These are phyloP conservation scores for Diplodia seriata DNA, from an alignment of 2,329 filamentous ascomycete genomes.

Conservation along the genomic window DNA sequence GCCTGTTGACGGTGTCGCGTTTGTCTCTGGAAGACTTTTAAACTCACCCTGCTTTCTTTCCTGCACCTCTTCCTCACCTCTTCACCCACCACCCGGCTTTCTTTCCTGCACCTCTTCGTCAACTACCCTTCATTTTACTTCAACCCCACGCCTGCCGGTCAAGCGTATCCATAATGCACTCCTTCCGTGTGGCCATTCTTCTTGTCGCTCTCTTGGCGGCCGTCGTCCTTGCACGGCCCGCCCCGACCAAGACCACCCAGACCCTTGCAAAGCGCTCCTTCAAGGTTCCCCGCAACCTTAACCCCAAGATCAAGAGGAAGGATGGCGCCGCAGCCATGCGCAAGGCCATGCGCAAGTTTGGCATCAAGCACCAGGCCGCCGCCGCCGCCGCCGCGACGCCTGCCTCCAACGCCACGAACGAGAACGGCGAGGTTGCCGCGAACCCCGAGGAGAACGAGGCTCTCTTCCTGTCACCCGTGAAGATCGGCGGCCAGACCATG, in stretches of 20 bases:
- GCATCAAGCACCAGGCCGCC: conserved; percentile 50
- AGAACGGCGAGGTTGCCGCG: conserved; percentile 65
- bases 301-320: conserved; percentile 56
- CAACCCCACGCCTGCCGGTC: conserved; percentile 27
- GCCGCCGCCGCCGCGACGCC: conserved; percentile 47
- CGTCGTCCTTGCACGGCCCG: conserved; percentile 56
- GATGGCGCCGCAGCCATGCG: conserved; percentile 68
- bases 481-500: conserved; percentile 72
- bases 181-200: conserved; percentile 46
- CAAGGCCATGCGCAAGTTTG: conserved; percentile 73
- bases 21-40: conserved; percentile 30
- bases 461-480: conserved; percentile 73
- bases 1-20: conserved; percentile 9
- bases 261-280: conserved; percentile 63
- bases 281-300: conserved; percentile 65
- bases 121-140: neutral
- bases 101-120: neutral
- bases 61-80: neutral
- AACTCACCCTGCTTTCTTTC: neutral
- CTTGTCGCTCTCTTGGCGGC: conserved; percentile 58
- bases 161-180: conserved; percentile 43
- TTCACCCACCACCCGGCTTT: neutral
- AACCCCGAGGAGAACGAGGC: conserved; percentile 70
- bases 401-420: conserved; percentile 40
- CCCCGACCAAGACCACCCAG: conserved; percentile 40